Evolutionary conservation across 108 stramenopile species (phyloP), one percentile per base, ranked within the genome.

Genomic region (Cyclotella cryptica): DNA sequence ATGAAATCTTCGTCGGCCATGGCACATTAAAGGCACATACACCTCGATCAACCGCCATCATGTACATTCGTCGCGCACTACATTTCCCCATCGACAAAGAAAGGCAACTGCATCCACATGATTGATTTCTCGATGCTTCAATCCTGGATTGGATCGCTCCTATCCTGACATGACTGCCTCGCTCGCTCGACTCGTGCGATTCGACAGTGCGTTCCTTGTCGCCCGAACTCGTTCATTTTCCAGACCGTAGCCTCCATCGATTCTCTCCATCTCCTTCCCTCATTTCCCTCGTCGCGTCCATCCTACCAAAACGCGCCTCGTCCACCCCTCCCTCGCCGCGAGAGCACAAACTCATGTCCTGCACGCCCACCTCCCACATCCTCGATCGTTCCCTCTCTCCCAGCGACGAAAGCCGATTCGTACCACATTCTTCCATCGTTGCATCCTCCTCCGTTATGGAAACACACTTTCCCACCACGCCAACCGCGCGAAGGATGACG

Each of bases 331-430:
- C n/a, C n/a, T n/a, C n/a, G n/a, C n/a, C n/a, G n/a, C n/a, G n/a
- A n/a, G n/a, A n/a, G n/a, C n/a, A n/a, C n/a, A n/a, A n/a, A n/a
- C 47, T n/a, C 19, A 66, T 66, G 55, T 68, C 75, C 49, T 76
- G 40, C 66, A 69, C 69, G 30, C 71, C 78, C 41, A 21, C 54
- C 39, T 71, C 62, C 69, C 28, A 12, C 27, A 10, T 27, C n/a
- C n/a, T n/a, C 58, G 10, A 19, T 11, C 29, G 61, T 0, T 75
- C 81, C 4, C 81, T 82, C 42, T 83, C 82, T 11, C 71, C 82
- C 14, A 72, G 75, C 51, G 61, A 74, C 52, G 77, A 84, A 66
- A 84, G 83, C 60, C 64, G 72, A 55, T 84, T 84, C 61, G 83
- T 84, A 65, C 83, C 83, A 15, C 72, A 63, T 60, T 60, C 61